These are phyloP conservation scores for Paxillus ammoniavirescens DNA, from an alignment of 768 basidiomycete species.

Conservation along the genomic window DNA sequence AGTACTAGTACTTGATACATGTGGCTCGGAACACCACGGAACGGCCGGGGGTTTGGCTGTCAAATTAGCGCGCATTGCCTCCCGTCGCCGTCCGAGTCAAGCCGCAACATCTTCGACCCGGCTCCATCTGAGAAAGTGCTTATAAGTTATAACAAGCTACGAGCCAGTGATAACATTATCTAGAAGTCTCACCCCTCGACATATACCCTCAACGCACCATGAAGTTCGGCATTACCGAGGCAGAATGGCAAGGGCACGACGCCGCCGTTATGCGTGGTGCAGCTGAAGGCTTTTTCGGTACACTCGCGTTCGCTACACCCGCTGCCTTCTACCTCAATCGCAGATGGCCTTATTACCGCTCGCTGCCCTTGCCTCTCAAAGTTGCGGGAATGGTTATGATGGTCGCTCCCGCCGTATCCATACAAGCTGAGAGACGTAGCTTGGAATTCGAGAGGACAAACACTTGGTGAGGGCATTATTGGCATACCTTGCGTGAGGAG, in stretches of 20 bases:
- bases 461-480: constrained; percentile 43
- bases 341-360: constrained; percentile 56
- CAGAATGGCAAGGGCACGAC: constrained; percentile 57
- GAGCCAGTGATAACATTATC: no score
- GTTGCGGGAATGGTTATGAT: constrained; percentile 65
- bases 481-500: no score
- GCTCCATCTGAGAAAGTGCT: no score
- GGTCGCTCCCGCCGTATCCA: constrained; percentile 63
- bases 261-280: constrained; percentile 60
- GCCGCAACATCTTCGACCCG: no score
- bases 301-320: constrained; percentile 48
- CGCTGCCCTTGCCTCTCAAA: constrained; percentile 67
- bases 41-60: no score
- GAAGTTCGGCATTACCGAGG: constrained; percentile 31
- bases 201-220: constrained; percentile 5
- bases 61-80: no score
- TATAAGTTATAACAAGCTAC: not conserved
- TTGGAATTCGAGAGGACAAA: constrained; percentile 60
- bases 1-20: no score
- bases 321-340: constrained; percentile 52
- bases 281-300: constrained; percentile 49
- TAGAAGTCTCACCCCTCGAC: not conserved
- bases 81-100: no score
- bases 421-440: constrained; percentile 72
- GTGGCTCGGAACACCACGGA: not conserved